Conservation (phyloP, 805 yeast species). For the Blastobotrys chiropterorum region DNA sequence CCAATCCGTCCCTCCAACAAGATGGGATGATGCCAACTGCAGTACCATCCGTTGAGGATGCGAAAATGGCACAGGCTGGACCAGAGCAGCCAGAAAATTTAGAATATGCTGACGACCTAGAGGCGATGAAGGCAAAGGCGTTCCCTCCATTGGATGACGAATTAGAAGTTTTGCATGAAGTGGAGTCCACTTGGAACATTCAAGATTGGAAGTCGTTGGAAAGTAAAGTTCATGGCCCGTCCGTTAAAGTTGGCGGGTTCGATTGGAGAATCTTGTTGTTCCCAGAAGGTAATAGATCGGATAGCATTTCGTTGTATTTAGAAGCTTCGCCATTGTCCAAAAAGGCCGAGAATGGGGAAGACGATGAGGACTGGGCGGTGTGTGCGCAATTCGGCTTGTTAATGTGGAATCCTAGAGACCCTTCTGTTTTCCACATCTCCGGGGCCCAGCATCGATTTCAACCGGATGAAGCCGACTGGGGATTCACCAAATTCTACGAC, state of each 20-base stretch:
- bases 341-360: constrained; percentile 8
- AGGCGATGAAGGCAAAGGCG: constrained; percentile 13
- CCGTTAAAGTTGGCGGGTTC: constrained; percentile 27
- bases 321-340: constrained; percentile 49
- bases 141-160: constrained; percentile 21
- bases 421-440: constrained; percentile 51
- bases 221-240: constrained; percentile 29
- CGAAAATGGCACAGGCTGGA: not conserved
- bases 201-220: constrained; percentile 31
- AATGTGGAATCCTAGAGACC: constrained; percentile 73
- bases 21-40: not conserved
- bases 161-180: constrained; percentile 22
- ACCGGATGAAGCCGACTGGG: constrained; percentile 86
- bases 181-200: constrained; percentile 31
- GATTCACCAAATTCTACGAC: constrained; percentile 74
- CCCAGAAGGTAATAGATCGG: constrained; percentile 64
- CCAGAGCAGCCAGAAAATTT: not conserved
- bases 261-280: constrained; percentile 56
- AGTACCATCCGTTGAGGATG: not conserved
- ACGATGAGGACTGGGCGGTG: constrained; percentile 57
- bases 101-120: constrained; percentile 8
- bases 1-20: not conserved
- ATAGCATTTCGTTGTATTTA: constrained; percentile 64
- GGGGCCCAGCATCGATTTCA: constrained; percentile 75
- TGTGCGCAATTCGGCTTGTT: constrained; percentile 88